Percentiles rank a stretch among this genome's conserved stretches.
Evolutionary conservation across 352 stramenopile species (phyloP).

Genomic region (Phytophthora pini): DNA sequence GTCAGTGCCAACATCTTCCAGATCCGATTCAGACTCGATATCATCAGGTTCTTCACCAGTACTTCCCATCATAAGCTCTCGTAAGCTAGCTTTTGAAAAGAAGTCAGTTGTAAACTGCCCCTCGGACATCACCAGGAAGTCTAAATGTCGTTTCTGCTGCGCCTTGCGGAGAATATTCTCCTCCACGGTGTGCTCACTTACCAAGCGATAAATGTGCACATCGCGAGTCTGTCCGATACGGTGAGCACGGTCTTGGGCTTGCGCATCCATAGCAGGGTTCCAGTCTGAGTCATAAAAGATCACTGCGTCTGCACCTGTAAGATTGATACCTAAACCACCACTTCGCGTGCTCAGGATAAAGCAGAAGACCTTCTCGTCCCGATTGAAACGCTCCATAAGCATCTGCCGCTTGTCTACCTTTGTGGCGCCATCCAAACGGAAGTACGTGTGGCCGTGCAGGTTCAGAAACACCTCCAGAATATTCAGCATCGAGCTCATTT

Average conservation of each 20-base stretch:
- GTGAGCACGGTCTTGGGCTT: constrained; percentile 97
- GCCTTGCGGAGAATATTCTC: constrained; percentile 99
- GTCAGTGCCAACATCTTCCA: constrained; percentile 39
- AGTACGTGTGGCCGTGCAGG: constrained; percentile 97
- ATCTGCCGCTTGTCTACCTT: constrained; percentile 95
- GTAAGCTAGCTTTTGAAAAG: constrained; percentile 87
- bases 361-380: constrained; percentile 96
- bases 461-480: constrained; percentile 99
- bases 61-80: constrained; percentile 86
- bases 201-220: constrained; percentile 98
- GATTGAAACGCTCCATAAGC: constrained; percentile 99
- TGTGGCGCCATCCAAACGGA: constrained; percentile 97
- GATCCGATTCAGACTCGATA: constrained; percentile 52
- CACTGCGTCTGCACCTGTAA: constrained; percentile 97
- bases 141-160: constrained; percentile 97
- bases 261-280: constrained; percentile 95
- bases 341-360: constrained; percentile 99
- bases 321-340: constrained; percentile 98
- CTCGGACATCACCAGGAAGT: constrained; percentile 92
- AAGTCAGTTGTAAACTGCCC: constrained; percentile 85
- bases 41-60: constrained; percentile 16
- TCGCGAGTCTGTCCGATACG: constrained; percentile 98
- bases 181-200: constrained; percentile 98
- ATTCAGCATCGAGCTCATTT: constrained; percentile 99
- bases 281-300: constrained; percentile 95